Percentiles rank a stretch among this genome's conserved stretches.
Evolutionary conservation across 345 rosid species (phyloP).

Genomic region (Anacardium occidentale): DNA sequence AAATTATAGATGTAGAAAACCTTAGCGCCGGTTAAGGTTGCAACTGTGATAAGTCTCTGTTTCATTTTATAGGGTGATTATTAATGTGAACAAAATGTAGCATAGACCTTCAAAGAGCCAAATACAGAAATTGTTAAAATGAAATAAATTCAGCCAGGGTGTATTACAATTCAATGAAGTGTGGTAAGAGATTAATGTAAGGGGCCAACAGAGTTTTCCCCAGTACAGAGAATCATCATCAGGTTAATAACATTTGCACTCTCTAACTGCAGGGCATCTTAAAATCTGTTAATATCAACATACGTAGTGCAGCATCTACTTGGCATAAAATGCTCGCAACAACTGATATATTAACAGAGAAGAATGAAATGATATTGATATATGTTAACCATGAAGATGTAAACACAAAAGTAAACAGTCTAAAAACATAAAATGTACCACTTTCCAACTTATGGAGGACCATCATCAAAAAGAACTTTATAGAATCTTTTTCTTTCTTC

Average conservation of each 20-base stretch:
- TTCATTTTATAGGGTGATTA: neutral
- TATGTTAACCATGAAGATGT: neutral
- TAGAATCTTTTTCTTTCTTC: conserved; percentile 88
- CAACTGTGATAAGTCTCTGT: neutral
- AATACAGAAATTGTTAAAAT: neutral
- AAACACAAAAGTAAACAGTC: no score
- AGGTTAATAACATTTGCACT: neutral
- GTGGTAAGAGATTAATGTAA: neutral
- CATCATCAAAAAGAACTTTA: conserved; percentile 68
- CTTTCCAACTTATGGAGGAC: conserved; percentile 23
- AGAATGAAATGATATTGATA: neutral
- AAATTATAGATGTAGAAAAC: neutral
- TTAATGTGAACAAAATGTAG: neutral
- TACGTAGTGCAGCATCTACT: neutral
- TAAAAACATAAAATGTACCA: neutral
- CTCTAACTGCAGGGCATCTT: neutral
- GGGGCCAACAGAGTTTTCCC: neutral
- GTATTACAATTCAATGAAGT: neutral
- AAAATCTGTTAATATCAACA: neutral
- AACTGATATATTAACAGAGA: neutral
- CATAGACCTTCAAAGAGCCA: neutral
- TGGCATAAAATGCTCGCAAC: neutral
- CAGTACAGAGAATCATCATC: neutral
- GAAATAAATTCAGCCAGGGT: neutral
- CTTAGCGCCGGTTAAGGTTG: neutral